Conservation (phyloP, 352 stramenopile species). For the Phytophthora uliginosa region DNA sequence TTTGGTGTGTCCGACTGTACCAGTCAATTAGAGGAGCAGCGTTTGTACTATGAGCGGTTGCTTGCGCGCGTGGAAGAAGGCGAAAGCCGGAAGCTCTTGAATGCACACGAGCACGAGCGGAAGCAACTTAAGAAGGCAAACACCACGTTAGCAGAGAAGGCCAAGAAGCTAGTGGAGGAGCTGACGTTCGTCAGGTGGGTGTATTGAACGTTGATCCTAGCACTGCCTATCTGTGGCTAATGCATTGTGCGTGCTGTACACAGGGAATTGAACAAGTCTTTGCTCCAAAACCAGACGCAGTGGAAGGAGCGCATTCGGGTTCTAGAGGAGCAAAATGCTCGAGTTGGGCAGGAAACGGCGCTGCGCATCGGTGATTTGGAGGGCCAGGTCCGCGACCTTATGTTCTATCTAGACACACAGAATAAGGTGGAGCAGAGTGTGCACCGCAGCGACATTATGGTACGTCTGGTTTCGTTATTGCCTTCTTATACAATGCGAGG, state of each 20-base stretch:
- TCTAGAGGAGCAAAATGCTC: conserved; percentile 77
- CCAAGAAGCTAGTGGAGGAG: conserved; percentile 86
- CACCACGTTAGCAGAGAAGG: conserved; percentile 65
- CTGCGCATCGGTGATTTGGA: conserved; percentile 81
- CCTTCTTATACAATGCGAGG: neutral
- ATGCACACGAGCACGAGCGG: conserved; percentile 78
- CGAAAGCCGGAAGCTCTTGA: conserved; percentile 62
- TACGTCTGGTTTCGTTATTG: conserved; percentile 30
- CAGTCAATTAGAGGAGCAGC: conserved; percentile 96
- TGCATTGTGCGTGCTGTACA: conserved; percentile 2
- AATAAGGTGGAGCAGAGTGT: conserved; percentile 86
- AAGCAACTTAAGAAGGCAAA: conserved; percentile 87
- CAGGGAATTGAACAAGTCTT: conserved; percentile 88
- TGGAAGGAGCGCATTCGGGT: conserved; percentile 85
- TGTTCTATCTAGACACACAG: conserved; percentile 93
- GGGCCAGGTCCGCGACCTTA: conserved; percentile 88
- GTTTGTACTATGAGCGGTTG: conserved; percentile 93
- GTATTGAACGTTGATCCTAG: neutral
- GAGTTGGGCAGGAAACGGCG: conserved; percentile 67
- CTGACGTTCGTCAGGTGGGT: conserved; percentile 81
- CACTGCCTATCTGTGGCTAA: conserved; percentile 2
- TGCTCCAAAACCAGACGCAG: conserved; percentile 91
- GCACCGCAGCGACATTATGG: conserved; percentile 86
- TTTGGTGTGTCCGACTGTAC: neutral
- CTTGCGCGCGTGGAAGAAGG: conserved; percentile 72